phyloP scores from a whole-genome alignment of 768 basidiomycete genomes.

The Calvatia gigantea region DNA sequence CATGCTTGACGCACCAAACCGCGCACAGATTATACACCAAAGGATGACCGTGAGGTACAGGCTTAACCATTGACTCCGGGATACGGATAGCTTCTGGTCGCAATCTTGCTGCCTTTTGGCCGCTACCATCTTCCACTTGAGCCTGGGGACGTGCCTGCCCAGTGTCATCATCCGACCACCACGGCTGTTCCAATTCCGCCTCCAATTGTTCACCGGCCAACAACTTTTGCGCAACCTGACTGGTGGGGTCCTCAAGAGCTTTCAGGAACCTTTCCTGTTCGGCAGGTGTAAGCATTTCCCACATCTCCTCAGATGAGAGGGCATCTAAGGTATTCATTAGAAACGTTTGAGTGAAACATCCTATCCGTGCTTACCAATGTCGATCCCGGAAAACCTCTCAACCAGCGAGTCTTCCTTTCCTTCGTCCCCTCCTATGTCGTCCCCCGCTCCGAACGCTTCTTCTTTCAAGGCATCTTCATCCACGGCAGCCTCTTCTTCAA shows the following conservation, averaged over 20 bases:
- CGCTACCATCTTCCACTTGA: not conserved
- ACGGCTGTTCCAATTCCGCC: constrained; percentile 51
- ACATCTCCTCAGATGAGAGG: constrained; percentile 53
- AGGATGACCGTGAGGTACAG: constrained; percentile 31
- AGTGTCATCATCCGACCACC: constrained; percentile 49
- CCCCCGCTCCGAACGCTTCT: constrained; percentile 21
- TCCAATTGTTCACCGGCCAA: constrained; percentile 55
- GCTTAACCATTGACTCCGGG: constrained; percentile 41
- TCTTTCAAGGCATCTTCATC: constrained; percentile 22
- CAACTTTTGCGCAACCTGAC: constrained; percentile 56
- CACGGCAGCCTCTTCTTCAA: constrained; percentile 56
- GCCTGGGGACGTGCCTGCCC: not conserved
- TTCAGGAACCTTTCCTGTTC: constrained; percentile 61
- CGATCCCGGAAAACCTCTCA: constrained; percentile 48
- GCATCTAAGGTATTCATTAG: constrained; percentile 36
- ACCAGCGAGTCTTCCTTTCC: constrained; percentile 40
- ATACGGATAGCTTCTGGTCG: constrained; percentile 44
- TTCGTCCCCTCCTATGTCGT: constrained; percentile 32
- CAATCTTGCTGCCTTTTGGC: not conserved
- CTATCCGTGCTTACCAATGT: constrained; percentile 49
- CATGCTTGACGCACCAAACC: constrained; percentile 50
- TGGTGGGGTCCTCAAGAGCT: constrained; percentile 57
- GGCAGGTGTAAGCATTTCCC: constrained; percentile 54
- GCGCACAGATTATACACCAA: constrained; percentile 70
- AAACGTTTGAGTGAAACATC: not conserved